phyloP scores from a whole-genome alignment of 164 flowering plant species.

The Dillenia turbinata region DNA sequence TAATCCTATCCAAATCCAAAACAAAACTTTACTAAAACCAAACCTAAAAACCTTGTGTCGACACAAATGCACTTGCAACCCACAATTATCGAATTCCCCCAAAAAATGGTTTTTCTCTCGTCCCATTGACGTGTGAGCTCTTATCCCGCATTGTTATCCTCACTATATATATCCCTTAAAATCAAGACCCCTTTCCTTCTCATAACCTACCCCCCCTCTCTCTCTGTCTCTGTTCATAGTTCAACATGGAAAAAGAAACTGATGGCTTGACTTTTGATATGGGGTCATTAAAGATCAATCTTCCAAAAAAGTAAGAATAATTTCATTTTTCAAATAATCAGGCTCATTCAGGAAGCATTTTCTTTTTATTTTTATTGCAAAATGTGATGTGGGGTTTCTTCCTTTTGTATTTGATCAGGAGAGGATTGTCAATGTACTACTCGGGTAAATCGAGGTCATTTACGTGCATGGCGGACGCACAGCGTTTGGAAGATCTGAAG shows the following conservation, averaged over 20 bases:
- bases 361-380: neutral
- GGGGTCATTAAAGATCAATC: slow-evolving; percentile 29
- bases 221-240: neutral
- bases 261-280: slow-evolving; percentile 33
- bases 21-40: too few relatives aligned
- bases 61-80: too few relatives aligned
- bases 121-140: too few relatives aligned
- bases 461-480: slow-evolving; percentile 42
- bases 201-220: slow-evolving; percentile 1
- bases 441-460: slow-evolving; percentile 62
- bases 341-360: too few relatives aligned
- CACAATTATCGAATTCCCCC: too few relatives aligned
- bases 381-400: neutral
- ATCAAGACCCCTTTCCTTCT: neutral
- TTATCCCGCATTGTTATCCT: neutral
- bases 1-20: too few relatives aligned
- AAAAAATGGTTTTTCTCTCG: too few relatives aligned
- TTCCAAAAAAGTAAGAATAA: slow-evolving; percentile 45
- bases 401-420: slow-evolving; percentile 23
- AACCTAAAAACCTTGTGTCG: too few relatives aligned
- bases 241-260: slow-evolving; percentile 26
- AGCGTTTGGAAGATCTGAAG: slow-evolving; percentile 50
- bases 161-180: neutral
- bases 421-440: slow-evolving; percentile 65
- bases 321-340: neutral